Evolutionary conservation across 495 filamentous ascomycete genomes (phyloP).

Genomic region (Tricharina praecox): DNA sequence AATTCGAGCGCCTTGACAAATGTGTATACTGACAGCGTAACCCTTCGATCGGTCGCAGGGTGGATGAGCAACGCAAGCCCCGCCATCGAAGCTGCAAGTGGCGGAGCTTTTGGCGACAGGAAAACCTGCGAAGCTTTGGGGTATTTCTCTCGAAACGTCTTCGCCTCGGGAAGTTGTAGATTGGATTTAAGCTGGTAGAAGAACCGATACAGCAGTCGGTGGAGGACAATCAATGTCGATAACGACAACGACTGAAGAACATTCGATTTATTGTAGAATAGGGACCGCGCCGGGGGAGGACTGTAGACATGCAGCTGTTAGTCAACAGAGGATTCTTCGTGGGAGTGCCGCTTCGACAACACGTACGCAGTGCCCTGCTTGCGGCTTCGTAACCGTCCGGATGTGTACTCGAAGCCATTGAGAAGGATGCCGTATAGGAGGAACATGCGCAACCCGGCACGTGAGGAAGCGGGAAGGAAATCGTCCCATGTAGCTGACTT

Average conservation of each 20-base stretch:
- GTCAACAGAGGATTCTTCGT: no score
- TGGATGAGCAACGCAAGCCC: conserved; percentile 66
- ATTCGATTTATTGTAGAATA: conserved; percentile 50
- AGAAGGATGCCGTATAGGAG: conserved; percentile 12
- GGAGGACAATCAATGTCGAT: conserved; percentile 67
- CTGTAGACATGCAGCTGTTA: conserved; percentile 21
- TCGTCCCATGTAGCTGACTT: conserved; percentile 13
- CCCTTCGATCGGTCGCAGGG: conserved; percentile 57
- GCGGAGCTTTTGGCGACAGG: conserved; percentile 67
- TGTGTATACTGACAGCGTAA: conserved; percentile 64
- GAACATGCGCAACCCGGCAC: conserved; percentile 24
- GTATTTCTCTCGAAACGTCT: conserved; percentile 65
- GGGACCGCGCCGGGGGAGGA: conserved; percentile 30
- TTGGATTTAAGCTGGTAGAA: conserved; percentile 61
- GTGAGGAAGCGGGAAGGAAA: conserved; percentile 20
- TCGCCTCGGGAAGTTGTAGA: conserved; percentile 54
- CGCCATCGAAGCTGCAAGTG: conserved; percentile 70
- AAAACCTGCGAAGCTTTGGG: conserved; percentile 54
- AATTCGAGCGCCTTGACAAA: conserved; percentile 70
- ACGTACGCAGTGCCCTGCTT: conserved; percentile 12
- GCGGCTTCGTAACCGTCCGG: conserved; percentile 9
- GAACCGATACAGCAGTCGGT: conserved; percentile 81
- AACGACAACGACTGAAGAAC: conserved; percentile 65
- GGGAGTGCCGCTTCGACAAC: no score
- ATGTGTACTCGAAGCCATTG: conserved; percentile 13